Evolutionary conservation across 2,329 filamentous ascomycete genomes (phyloP), one percentile per base, ranked within the genome.

Genomic region (Daldinia eschscholtzii): DNA sequence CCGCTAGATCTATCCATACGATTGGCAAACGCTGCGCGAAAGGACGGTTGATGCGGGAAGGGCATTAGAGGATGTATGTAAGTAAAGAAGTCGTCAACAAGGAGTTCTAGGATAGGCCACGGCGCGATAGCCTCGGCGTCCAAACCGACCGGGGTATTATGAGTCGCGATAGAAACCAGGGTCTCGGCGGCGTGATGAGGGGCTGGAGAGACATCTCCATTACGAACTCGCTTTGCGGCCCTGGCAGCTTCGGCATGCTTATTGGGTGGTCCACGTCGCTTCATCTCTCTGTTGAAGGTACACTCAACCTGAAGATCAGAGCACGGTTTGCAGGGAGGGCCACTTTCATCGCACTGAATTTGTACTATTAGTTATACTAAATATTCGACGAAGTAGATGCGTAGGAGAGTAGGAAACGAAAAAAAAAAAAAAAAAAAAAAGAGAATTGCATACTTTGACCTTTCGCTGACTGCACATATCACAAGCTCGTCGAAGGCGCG

Each of bases 41-140:
- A 94, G 3, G 91, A 92, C 0, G 91, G 91, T 76, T 94, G 91
- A 78, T 94, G 92, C 0, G 92, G 92, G 64, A 94, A 94, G 0
- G 92, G 92, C 65, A 88, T 88, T 7, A 94, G 84, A 1, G 92
- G 92, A 73, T 94, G 91, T 60, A 94, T 91, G 77, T 93, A 93
- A 18, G 90, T 93, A 80, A 94, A 94, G 84, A 93, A 94, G 81
- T 94, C 92, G 77, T 94, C 91, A 64, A 94, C 87, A 15, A 94
- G 83, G 1, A 91, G 84, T 74, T 91, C 86, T 59, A 94, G 81
- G 10, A 91, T 88, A 6, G 88, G 86, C 78, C 91, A 84, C 0
- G 92, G 90, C 44, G 91, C 92, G 68, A 94, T 93, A 1, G 87
- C 83, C 76, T 94, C 92, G 55, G 90, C 87, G 66, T 88, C 86